phyloP scores from a whole-genome alignment of 257 asterid genomes.

The Mentha longifolia region DNA sequence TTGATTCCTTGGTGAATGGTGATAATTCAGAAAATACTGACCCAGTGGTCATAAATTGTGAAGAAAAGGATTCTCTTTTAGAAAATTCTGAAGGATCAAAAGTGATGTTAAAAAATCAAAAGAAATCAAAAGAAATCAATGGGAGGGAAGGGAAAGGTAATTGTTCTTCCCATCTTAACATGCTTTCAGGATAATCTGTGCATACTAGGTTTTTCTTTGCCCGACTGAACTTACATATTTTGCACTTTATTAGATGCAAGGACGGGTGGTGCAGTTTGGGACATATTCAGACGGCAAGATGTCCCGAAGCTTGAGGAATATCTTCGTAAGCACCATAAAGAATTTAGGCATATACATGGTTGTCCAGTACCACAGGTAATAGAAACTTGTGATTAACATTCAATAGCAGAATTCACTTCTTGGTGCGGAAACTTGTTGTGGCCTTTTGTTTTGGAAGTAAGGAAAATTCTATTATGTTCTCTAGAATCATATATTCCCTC shows the following conservation, averaged over 20 bases:
- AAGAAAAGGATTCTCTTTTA: too few relatives aligned
- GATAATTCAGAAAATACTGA: too few relatives aligned
- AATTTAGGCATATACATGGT: slow-evolving; percentile 52
- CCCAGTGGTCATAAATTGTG: too few relatives aligned
- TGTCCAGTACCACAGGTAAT: slow-evolving; percentile 51
- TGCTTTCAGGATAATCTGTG: too few relatives aligned
- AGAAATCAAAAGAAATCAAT: too few relatives aligned
- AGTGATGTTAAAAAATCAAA: background rate
- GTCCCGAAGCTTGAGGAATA: slow-evolving; percentile 60
- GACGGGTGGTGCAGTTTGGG: slow-evolving; percentile 73
- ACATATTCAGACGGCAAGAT: slow-evolving; percentile 66
- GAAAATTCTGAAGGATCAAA: background rate
- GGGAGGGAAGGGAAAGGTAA: too few relatives aligned
- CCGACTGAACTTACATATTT: too few relatives aligned
- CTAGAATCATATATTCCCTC: too few relatives aligned
- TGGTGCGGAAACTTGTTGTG: too few relatives aligned
- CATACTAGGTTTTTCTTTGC: too few relatives aligned
- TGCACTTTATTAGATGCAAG: background rate
- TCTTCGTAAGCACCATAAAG: slow-evolving; percentile 55
- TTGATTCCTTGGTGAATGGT: too few relatives aligned
- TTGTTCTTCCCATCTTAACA: too few relatives aligned
- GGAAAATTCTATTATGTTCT: background rate
- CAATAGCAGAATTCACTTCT: slow-evolving; percentile 9
- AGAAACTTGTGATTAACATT: background rate
- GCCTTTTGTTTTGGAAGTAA: background rate